Evolutionary conservation across 805 yeast genomes (phyloP).

Genomic region (Kuraishia molischiana): DNA sequence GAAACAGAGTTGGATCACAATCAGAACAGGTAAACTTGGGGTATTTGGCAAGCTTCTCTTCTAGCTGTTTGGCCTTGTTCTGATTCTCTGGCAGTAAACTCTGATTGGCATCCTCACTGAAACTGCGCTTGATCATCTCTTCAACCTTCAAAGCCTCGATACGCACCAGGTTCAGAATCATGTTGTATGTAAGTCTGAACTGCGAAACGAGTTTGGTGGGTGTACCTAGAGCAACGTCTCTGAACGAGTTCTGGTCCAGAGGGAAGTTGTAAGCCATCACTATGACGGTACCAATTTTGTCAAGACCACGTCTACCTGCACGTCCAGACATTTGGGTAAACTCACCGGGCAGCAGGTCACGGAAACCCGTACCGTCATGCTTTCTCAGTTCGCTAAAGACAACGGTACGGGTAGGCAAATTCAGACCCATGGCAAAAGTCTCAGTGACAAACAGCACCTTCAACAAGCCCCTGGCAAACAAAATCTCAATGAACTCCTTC

Average conservation of each 20-base stretch:
- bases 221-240: conserved; percentile 76
- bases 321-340: conserved; percentile 99
- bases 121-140: conserved; percentile 95
- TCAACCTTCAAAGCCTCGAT: conserved; percentile 95
- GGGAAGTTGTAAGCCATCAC: conserved; percentile 77
- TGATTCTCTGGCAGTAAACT: conserved; percentile 81
- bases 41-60: conserved; percentile 18
- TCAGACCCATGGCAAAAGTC: conserved; percentile 98
- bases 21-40: conserved; percentile 16
- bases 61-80: conserved; percentile 44
- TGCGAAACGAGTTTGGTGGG: conserved; percentile 89
- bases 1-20: conserved; percentile 28
- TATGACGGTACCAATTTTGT: conserved; percentile 97
- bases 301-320: conserved; percentile 99
- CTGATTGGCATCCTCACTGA: conserved; percentile 85
- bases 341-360: conserved; percentile 88
- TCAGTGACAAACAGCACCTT: conserved; percentile 95
- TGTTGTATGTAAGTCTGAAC: conserved; percentile 88
- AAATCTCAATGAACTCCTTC: conserved; percentile 85
- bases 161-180: conserved; percentile 85
- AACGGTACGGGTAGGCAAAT: conserved; percentile 93
- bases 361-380: conserved; percentile 80
- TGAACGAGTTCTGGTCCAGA: conserved; percentile 44
- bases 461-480: conserved; percentile 78
- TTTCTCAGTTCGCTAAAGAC: conserved; percentile 79